Base-by-base conservation (phyloP, 257 asterid genomes). In the Petunia secreta region DNA sequence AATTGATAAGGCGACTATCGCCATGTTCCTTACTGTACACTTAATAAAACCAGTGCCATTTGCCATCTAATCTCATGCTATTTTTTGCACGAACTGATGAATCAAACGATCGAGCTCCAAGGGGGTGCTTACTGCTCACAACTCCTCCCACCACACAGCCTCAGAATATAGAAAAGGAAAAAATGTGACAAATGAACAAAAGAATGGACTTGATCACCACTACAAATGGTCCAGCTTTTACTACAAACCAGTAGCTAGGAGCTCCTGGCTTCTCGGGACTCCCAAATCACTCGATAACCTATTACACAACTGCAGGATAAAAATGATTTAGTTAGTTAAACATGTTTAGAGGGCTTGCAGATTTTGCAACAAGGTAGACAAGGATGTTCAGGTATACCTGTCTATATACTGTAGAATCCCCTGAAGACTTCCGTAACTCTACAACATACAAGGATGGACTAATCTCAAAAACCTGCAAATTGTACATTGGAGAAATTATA, bases 361-460 rank as follows among this genome's bases (percentile, higher is more conserved):
- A 64, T n/a, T 60, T n/a, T 60, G 68, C 50, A 75, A 8, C 13
- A 15, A 16, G 6, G 74, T 46, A 79, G 34, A 64, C 5, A 50
- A 59, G 46, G 41, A 9, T 16, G 15, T 63, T 81, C 4, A 39
- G 34, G 9, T 8, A 11, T 87, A 93, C 98, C 97, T 93, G 89
- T 89, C 97, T 92, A 87, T 96, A 96, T 79, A 83, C 80, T 67
- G 80, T 44, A 34, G 95, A 83, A 85, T 93, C 98, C 50, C 99
- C 99, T 13, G 79, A 78, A 40, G 89, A 87, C 85, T 96, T 96
- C 66, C 87, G 87, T 81, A 96, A 75, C 87, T 96, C 99, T 48
- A 96, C 99, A 43, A 90, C 97, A 82, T 90, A 88, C 85, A 91
- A 55, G 44, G 98, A 90, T 80, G 94, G 93, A 82, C 95, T 91